These are phyloP conservation scores for Chamaenerion angustifolium DNA, from an alignment of 345 rosid genomes.

Conservation along the genomic window DNA sequence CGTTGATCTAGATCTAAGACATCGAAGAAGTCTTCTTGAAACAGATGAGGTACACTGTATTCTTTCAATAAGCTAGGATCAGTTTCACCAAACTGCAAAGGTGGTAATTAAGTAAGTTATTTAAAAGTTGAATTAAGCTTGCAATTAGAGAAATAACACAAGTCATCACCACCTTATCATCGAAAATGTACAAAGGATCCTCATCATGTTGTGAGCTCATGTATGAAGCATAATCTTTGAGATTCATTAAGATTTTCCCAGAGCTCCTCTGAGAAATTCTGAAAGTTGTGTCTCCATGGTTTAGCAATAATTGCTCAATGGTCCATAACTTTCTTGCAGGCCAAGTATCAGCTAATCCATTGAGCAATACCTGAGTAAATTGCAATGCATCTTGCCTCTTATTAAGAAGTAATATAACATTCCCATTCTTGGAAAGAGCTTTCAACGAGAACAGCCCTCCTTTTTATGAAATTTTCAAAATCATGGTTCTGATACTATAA, in stretches of 20 bases:
- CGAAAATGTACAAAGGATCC: slow-evolving; percentile 90
- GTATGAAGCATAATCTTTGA: slow-evolving; percentile 73
- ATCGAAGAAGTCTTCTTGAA: slow-evolving; percentile 82
- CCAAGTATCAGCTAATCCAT: slow-evolving; percentile 78
- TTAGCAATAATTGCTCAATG: slow-evolving; percentile 42
- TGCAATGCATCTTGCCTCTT: slow-evolving; percentile 1
- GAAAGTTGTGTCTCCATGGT: slow-evolving; percentile 57
- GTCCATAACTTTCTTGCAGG: slow-evolving; percentile 82
- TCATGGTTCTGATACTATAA: neutral
- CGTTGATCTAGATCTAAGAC: slow-evolving; percentile 58
- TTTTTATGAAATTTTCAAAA: neutral
- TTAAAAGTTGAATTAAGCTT: neutral
- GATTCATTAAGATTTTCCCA: slow-evolving; percentile 46
- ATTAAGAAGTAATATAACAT: neutral
- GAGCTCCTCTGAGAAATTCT: slow-evolving; percentile 79
- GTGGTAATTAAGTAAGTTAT: slow-evolving; percentile 1
- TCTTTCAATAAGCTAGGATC: slow-evolving; percentile 69
- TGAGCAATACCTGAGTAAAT: slow-evolving; percentile 49
- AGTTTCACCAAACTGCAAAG: slow-evolving; percentile 71
- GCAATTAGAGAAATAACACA: neutral
- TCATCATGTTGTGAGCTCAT: slow-evolving; percentile 74
- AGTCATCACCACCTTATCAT: slow-evolving; percentile 47
- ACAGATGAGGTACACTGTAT: slow-evolving; percentile 65
- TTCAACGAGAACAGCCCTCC: neutral
- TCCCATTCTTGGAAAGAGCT: neutral